Conservation (phyloP, 805 yeast genomes). For the Cyberlindnera saturnus region DNA sequence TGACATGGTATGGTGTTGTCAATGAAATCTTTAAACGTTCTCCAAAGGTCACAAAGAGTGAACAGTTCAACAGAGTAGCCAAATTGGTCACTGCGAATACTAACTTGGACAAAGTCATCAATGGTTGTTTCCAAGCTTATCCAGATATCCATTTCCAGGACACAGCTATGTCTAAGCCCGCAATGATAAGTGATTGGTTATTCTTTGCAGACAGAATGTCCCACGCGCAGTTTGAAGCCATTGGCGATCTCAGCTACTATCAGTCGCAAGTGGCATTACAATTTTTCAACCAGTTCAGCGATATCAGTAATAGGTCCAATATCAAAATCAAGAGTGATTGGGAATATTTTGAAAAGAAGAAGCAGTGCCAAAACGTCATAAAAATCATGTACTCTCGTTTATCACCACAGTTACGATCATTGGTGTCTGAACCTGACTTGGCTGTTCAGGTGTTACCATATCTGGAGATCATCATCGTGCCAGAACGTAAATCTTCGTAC, state of each 20-base stretch:
- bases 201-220: conserved; percentile 59
- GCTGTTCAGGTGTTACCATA: conserved; percentile 30
- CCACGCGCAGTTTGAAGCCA: conserved; percentile 35
- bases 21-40: conserved; percentile 54
- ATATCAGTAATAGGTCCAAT: conserved; percentile 36
- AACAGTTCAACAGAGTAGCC: conserved; percentile 42
- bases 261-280: conserved; percentile 52
- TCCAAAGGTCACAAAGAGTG: conserved; percentile 37
- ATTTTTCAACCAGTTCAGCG: conserved; percentile 60
- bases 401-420: conserved; percentile 9
- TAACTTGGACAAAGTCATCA: conserved; percentile 56
- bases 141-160: conserved; percentile 60
- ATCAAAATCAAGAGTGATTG: conserved; percentile 26
- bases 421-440: conserved; percentile 11
- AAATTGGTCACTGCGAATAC: conserved; percentile 40
- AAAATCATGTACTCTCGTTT: conserved; percentile 7
- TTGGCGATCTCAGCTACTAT: conserved; percentile 47
- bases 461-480: conserved; percentile 25
- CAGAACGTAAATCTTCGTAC: conserved; percentile 19
- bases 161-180: conserved; percentile 52
- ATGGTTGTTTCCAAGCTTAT: conserved; percentile 67
- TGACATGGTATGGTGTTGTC: conserved; percentile 64
- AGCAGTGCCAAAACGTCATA: conserved; percentile 10
- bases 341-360: conserved; percentile 19
- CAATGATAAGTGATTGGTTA: conserved; percentile 68